Conservation (phyloP, 75 land plant genomes). For the Selaginella moellendorffii region DNA sequence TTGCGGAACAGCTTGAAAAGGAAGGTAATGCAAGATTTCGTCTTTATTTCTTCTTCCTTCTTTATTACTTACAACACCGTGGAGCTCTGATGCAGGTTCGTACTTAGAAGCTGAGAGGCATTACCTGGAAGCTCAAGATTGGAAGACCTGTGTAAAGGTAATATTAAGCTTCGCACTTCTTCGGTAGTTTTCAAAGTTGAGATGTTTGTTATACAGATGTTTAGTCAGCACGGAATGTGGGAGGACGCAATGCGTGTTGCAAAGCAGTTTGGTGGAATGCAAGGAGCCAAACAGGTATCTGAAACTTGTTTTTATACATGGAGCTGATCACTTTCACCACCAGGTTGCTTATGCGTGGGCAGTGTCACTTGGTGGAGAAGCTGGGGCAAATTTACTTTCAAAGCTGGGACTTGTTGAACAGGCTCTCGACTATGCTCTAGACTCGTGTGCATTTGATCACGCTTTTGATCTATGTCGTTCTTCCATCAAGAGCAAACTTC, state of each 20-base stretch:
- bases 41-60: too few species aligned
- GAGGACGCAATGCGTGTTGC: conserved; percentile 35
- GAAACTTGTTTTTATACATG: not conserved
- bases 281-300: conserved; percentile 24
- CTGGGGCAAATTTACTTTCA: conserved; percentile 21
- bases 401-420: conserved; percentile 31
- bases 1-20: conserved; percentile 25
- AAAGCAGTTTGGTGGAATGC: conserved; percentile 21
- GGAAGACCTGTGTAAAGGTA: conserved; percentile 31
- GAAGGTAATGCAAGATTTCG: too few species aligned
- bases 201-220: conserved; percentile 20
- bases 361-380: conserved; percentile 18
- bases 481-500: conserved; percentile 19
- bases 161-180: too few species aligned
- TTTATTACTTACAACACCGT: too few species aligned
- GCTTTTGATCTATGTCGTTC: conserved; percentile 27
- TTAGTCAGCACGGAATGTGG: conserved; percentile 23
- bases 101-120: conserved; percentile 28
- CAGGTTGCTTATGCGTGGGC: conserved; percentile 39
- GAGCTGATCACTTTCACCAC: not conserved
- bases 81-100: conserved; percentile 13
- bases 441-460: conserved; percentile 25
- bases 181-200: too few species aligned
- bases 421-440: conserved; percentile 28
- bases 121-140: conserved; percentile 25